phyloP scores from a whole-genome alignment of 2,329 filamentous ascomycete genomes.

The Sclerotinia nivalis region DNA sequence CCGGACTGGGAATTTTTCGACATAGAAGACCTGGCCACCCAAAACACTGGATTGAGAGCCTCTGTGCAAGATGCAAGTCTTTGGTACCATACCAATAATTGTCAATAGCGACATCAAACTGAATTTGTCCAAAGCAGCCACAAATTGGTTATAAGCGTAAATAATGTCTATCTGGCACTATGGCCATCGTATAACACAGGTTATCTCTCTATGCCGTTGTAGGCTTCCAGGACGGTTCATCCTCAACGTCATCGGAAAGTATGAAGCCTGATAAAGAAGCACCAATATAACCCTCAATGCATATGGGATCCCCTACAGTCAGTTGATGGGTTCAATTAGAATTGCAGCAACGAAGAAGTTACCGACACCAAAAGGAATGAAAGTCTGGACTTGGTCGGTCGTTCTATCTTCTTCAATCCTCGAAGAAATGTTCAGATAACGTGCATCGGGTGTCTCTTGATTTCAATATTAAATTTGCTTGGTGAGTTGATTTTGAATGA shows the following conservation, averaged over 20 bases:
- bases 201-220: neutral
- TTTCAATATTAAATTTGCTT: neutral
- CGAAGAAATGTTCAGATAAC: neutral
- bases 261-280: neutral
- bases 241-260: neutral
- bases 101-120: neutral
- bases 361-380: neutral
- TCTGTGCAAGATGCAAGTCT: neutral
- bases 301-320: neutral
- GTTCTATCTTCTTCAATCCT: neutral
- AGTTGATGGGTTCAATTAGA: neutral
- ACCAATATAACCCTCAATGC: neutral
- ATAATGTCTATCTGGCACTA: neutral
- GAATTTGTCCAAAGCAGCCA: neutral
- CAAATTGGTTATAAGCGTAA: too few relatives aligned
- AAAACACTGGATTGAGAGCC: neutral
- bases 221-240: neutral
- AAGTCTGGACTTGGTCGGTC: too few relatives aligned
- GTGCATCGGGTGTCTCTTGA: neutral
- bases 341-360: neutral
- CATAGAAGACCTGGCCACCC: neutral
- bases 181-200: neutral
- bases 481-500: neutral
- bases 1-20: neutral
- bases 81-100: neutral